Evolutionary conservation across 2,329 filamentous ascomycete genomes (phyloP).

Genomic region (Xylaria sp.): DNA sequence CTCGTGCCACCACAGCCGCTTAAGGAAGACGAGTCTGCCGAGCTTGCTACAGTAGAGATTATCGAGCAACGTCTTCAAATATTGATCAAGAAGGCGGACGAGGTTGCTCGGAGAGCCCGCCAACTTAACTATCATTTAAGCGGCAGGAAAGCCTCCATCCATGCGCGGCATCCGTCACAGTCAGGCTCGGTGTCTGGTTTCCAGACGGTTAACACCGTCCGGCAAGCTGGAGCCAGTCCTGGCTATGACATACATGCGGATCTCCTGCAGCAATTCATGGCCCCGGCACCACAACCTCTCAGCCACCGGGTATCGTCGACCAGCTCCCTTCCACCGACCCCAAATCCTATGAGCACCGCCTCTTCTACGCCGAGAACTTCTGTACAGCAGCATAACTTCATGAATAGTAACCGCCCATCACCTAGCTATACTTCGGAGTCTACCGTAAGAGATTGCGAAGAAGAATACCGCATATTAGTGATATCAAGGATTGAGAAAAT

Average conservation of each 20-base stretch:
- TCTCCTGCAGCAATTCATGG: constrained; percentile 65
- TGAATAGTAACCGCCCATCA: constrained; percentile 47
- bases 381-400: constrained; percentile 45
- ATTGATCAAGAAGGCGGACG: constrained; percentile 83
- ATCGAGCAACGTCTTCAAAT: constrained; percentile 80
- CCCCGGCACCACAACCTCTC: constrained; percentile 45
- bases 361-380: constrained; percentile 48
- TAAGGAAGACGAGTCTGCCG: constrained; percentile 86
- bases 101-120: constrained; percentile 70
- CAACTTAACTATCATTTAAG: constrained; percentile 85
- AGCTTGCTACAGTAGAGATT: constrained; percentile 85
- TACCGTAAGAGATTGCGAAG: constrained; percentile 47
- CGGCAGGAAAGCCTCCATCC: constrained; percentile 78
- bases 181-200: constrained; percentile 53
- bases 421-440: constrained; percentile 47
- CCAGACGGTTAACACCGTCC: constrained; percentile 50
- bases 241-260: constrained; percentile 64
- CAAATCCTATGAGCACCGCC: constrained; percentile 45
- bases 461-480: constrained; percentile 66
- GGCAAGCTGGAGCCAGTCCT: constrained; percentile 48
- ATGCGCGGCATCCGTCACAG: constrained; percentile 66
- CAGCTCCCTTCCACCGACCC: constrained; percentile 49
- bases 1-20: constrained; percentile 84
- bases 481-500: constrained; percentile 80
- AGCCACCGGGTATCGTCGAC: constrained; percentile 46